Percentiles rank a stretch among this genome's conserved stretches.
Conservation (phyloP, 1,284 basidiomycete genomes). For the Trichosporon sp. region DNA sequence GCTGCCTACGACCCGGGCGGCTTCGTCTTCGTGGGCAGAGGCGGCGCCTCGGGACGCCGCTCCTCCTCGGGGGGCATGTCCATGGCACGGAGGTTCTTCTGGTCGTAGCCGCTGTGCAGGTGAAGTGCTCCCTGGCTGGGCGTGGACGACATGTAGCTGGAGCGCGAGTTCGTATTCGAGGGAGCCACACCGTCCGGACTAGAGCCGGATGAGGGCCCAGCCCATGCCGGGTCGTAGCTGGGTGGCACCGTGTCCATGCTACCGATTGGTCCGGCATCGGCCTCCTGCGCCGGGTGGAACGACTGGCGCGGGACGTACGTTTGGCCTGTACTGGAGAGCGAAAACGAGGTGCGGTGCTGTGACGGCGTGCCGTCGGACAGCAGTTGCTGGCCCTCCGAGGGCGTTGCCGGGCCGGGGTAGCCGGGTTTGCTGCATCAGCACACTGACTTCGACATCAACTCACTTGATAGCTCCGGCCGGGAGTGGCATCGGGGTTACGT, state of each 20-base stretch:
- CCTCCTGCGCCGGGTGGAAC: not conserved
- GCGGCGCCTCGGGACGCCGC: not conserved
- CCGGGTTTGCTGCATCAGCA: not conserved
- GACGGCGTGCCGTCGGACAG: not conserved
- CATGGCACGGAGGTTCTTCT: not conserved
- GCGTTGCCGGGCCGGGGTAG: not conserved
- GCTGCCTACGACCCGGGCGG: not conserved
- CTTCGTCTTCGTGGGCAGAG: slow-evolving; percentile 1
- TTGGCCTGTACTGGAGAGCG: not conserved
- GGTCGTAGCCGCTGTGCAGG: slow-evolving; percentile 8
- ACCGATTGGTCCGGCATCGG: not conserved
- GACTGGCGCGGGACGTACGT: not conserved
- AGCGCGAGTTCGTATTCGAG: not conserved
- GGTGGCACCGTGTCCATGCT: slow-evolving; percentile 1
- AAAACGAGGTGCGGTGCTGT: slow-evolving; percentile 1
- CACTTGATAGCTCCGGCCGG: not conserved
- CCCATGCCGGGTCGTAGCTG: slow-evolving; percentile 15
- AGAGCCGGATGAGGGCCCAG: not conserved
- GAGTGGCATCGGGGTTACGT: not conserved
- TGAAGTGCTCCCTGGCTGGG: not conserved
- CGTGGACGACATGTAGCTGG: not conserved
- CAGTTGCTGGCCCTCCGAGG: not conserved
- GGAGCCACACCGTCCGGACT: not conserved
- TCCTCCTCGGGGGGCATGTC: not conserved
- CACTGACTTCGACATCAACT: not conserved